Conservation (phyloP, 305 asterid genomes). For the Caryopteris hybrid region DNA sequence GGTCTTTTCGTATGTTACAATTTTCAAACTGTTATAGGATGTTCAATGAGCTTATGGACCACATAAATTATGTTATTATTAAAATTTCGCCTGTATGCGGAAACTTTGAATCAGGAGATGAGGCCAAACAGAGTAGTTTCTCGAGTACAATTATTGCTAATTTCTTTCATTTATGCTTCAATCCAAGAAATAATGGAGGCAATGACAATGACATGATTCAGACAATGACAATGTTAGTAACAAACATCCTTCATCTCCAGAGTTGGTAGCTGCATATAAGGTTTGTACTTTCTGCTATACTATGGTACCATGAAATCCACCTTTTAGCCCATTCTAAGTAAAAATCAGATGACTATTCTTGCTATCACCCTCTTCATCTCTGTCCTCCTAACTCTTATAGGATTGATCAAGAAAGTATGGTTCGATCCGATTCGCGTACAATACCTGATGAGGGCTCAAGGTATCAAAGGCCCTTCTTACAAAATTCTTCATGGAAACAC, state of each 20-base stretch:
- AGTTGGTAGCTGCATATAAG: not conserved
- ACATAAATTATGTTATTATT: not conserved
- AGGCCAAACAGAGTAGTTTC: not conserved
- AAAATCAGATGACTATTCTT: conserved; percentile 23
- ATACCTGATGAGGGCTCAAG: conserved; percentile 44
- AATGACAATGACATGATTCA: not conserved
- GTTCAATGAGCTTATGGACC: conserved; percentile 1
- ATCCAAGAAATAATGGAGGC: conserved; percentile 4
- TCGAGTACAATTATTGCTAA: conserved; percentile 22
- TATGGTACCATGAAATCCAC: not conserved
- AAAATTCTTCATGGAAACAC: conserved; percentile 62
- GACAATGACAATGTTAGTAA: too few species aligned
- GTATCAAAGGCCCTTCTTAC: conserved; percentile 63
- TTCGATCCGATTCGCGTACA: conserved; percentile 35
- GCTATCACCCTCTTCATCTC: conserved; percentile 24
- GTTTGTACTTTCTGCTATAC: not conserved
- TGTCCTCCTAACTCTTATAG: conserved; percentile 18
- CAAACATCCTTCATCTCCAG: too few species aligned
- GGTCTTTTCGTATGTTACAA: not conserved
- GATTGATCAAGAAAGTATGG: conserved; percentile 39
- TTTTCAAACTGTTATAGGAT: not conserved
- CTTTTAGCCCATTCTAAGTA: not conserved
- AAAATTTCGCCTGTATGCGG: too few species aligned
- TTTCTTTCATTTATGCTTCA: not conserved
- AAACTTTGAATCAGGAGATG: not conserved